Percentiles rank a stretch among this genome's conserved stretches.
phyloP scores from a whole-genome alignment of 75 land plant species.

The Sequoia sempervirens region DNA sequence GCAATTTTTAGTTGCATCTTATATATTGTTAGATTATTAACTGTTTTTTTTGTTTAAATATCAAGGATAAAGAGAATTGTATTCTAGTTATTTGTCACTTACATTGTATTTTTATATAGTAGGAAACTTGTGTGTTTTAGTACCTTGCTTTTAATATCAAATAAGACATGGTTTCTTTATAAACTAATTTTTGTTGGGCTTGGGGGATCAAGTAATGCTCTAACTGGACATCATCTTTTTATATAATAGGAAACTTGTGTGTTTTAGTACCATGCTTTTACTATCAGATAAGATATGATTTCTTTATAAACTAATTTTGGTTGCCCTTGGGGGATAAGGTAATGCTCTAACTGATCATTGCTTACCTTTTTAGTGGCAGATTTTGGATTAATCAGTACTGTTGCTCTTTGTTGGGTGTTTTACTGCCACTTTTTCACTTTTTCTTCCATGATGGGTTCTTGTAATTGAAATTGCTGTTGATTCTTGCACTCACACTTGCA shows the following conservation, averaged over 20 bases:
- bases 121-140: neutral
- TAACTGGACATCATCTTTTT: neutral
- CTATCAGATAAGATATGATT: neutral
- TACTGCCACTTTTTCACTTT: neutral
- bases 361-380: neutral
- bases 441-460: conserved; percentile 2
- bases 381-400: neutral
- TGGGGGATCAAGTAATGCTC: neutral
- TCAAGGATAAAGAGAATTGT: neutral
- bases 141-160: neutral
- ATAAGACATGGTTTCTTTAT: neutral
- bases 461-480: neutral
- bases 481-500: conserved; percentile 11
- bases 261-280: neutral
- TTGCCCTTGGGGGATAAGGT: neutral
- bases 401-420: neutral
- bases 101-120: neutral
- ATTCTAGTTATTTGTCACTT: neutral
- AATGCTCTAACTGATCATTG: neutral
- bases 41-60: neutral
- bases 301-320: neutral
- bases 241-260: neutral
- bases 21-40: neutral
- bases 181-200: neutral
- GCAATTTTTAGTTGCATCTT: neutral